Evolutionary conservation across 2,329 filamentous ascomycete genomes (phyloP).

Genomic region (Phialocephala sp.): DNA sequence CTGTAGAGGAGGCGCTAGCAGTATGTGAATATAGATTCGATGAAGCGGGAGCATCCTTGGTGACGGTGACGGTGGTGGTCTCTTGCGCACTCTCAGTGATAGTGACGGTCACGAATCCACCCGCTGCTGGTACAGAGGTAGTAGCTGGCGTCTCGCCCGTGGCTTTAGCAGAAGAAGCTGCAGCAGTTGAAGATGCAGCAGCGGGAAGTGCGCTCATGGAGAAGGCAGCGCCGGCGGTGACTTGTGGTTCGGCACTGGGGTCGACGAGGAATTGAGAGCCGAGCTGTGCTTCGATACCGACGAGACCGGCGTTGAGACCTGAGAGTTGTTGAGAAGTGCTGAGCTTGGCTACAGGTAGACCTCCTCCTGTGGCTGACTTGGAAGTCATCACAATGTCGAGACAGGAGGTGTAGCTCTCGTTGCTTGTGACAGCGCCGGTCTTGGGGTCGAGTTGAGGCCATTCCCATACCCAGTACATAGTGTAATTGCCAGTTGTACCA

Average conservation of each 20-base stretch:
- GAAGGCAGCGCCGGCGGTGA: constrained; percentile 21
- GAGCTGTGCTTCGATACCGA: constrained; percentile 27
- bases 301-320: constrained; percentile 16
- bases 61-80: constrained; percentile 14
- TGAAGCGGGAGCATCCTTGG: not conserved
- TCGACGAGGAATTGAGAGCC: constrained; percentile 39
- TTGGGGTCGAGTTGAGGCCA: constrained; percentile 69
- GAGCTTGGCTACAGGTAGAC: constrained; percentile 14
- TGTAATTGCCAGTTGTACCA: constrained; percentile 69
- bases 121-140: not conserved
- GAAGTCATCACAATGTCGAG: constrained; percentile 53
- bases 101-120: constrained; percentile 25
- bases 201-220: not conserved
- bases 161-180: not conserved
- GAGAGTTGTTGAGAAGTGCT: constrained; percentile 11
- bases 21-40: no score
- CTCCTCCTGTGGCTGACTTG: constrained; percentile 14
- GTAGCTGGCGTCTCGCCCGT: not conserved
- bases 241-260: constrained; percentile 22
- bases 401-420: constrained; percentile 65
- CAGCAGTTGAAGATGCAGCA: not conserved
- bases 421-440: constrained; percentile 51
- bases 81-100: constrained; percentile 14
- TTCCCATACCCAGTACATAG: constrained; percentile 96
- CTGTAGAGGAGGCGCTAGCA: not conserved